Base-by-base conservation (phyloP, 805 yeast genomes). In the Saccharomycopsis capsularis region DNA sequence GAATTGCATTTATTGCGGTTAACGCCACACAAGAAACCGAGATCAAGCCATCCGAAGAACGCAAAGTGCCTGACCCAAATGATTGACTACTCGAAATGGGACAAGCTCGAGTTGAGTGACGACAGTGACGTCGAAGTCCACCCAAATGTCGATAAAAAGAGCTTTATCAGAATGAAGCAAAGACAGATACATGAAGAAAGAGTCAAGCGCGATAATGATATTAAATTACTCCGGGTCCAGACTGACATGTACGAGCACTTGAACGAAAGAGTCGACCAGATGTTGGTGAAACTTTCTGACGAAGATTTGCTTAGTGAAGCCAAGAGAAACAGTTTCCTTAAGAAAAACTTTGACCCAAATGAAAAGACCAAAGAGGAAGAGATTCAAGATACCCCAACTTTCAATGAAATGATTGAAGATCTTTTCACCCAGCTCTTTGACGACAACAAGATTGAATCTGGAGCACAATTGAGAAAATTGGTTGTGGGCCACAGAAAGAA, bases 81-180 rank as follows among this genome's bases (percentile, higher is more conserved):
- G 55, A 40, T 93, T 56, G 99, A 93, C 64, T 93, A 93, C 67
- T 88, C 96, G 9, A 93, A 91, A 63, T 93, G 99, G 98, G 99
- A 93, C 66, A 87, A 88, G 63, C 78, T 93, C 51, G 99, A 93
- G 64, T 70, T 93, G 36, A 87, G 96, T 19, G 99, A 93, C 63
- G 99, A 93, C 65, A 88, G 96, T 6, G 99, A 93, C 60, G 72
- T 93, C 43, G 99, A 93, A 61, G 98, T 91, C 15, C 99, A 93
- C 63, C 99, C 98, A 52, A 93, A 93, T 62, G 99, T 93, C 29
- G 99, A 93, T 65, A 93, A 93, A 63, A 71, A 70, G 36, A 90
- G 98, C 1, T 91, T 93, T 57, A 87, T 93, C 59, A 78, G 81
- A 52, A 91, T 98, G 99, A 91, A 88, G 63, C 99, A 93, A 68